Evolutionary conservation across 1,284 basidiomycete genomes (phyloP).

Genomic region (Exobasidium rhododendri): DNA sequence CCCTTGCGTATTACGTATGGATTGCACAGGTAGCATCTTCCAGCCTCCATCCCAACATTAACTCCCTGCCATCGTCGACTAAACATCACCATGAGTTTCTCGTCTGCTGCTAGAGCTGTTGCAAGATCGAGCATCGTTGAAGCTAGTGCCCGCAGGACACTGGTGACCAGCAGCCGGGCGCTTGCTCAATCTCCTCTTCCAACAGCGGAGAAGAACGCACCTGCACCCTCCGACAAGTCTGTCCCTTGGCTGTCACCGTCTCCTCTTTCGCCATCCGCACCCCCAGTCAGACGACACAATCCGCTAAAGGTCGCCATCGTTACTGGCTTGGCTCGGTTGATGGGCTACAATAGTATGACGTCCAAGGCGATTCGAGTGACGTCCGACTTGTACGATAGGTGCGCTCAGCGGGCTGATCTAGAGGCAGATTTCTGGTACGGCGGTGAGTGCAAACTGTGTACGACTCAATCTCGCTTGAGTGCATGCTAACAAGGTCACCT

Average conservation of each 20-base stretch:
- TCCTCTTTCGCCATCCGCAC: conserved; percentile 40
- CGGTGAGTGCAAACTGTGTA: too few relatives aligned
- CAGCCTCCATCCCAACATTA: too few relatives aligned
- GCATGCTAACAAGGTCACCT: background rate
- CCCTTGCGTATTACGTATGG: too few relatives aligned
- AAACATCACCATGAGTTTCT: too few relatives aligned
- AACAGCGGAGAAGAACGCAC: background rate
- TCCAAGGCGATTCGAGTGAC: conserved; percentile 61
- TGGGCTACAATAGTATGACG: conserved; percentile 61
- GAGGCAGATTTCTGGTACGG: conserved; percentile 50
- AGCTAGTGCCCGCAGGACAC: background rate
- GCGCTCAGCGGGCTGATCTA: conserved; percentile 57
- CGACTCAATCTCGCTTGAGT: background rate
- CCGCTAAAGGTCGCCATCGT: conserved; percentile 44
- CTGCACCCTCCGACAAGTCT: background rate
- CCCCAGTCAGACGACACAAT: conserved; percentile 32
- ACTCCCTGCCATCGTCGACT: too few relatives aligned
- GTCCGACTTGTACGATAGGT: conserved; percentile 60
- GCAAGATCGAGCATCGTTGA: background rate
- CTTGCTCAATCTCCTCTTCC: background rate
- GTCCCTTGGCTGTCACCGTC: conserved; percentile 20
- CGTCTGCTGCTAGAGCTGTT: background rate
- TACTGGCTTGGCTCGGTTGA: conserved; percentile 56
- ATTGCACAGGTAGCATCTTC: too few relatives aligned
- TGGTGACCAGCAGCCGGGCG: background rate